phyloP scores from a whole-genome alignment of 208 protist genomes.

The Phytomonas sp. region DNA sequence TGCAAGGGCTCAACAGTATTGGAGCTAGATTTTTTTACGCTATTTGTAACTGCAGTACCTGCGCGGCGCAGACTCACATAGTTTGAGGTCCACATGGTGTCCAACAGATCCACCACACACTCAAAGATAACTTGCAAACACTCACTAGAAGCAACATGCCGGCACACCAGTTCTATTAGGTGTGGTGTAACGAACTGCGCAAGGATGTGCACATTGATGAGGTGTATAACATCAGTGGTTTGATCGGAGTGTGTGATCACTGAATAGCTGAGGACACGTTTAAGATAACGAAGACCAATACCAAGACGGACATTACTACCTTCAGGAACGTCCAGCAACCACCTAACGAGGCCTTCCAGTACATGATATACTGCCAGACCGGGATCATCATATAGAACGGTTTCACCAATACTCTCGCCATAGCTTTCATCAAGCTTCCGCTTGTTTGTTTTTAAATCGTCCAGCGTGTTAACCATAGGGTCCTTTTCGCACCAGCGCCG shows the following conservation, averaged over 20 bases:
- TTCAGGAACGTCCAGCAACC: neutral
- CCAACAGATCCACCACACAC: conserved; percentile 50
- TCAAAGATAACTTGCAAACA: conserved; percentile 48
- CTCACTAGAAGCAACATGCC: conserved; percentile 44
- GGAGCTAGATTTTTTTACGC: neutral
- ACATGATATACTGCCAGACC: conserved; percentile 32
- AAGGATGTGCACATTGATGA: conserved; percentile 56
- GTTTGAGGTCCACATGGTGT: conserved; percentile 37
- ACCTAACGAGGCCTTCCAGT: conserved; percentile 27
- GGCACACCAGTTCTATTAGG: conserved; percentile 40
- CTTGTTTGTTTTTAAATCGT: neutral
- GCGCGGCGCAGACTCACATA: conserved; percentile 13
- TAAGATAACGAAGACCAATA: conserved; percentile 15
- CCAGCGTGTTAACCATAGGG: neutral
- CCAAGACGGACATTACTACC: neutral
- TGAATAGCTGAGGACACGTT: conserved; percentile 56
- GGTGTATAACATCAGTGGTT: conserved; percentile 35
- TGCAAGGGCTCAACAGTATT: neutral
- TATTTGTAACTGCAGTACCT: neutral
- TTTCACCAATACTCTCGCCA: neutral
- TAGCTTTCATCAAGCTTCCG: neutral
- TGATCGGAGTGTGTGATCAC: conserved; percentile 41
- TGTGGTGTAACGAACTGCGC: conserved; percentile 36
- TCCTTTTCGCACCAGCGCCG: conserved; percentile 34
- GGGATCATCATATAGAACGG: neutral